Percentiles rank a stretch among this genome's conserved stretches.
Evolutionary conservation across 345 rosid species (phyloP).

Genomic region (Lepidium didymum): DNA sequence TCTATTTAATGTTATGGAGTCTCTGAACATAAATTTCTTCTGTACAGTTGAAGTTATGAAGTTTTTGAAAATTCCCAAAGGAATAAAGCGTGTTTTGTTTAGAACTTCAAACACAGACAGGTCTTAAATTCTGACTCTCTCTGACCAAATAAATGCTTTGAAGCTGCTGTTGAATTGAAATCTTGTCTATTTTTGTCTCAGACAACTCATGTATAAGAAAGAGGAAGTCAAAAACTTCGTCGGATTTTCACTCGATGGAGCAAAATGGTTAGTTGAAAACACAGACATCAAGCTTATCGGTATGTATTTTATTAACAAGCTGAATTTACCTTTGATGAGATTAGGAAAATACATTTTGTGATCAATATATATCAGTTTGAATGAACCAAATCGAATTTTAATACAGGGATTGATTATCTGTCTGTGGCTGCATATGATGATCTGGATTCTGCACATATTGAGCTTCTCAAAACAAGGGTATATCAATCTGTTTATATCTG

Average conservation of each 20-base stretch:
- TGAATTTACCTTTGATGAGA: too few species aligned
- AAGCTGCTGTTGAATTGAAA: not conserved
- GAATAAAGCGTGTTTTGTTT: slow-evolving; percentile 62
- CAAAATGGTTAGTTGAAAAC: slow-evolving; percentile 80
- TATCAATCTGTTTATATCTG: not conserved
- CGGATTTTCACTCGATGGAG: slow-evolving; percentile 40
- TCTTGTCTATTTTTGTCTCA: not conserved
- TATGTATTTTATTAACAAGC: slow-evolving; percentile 1
- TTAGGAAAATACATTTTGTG: not conserved
- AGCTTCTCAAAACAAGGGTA: not conserved
- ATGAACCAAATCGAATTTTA: not conserved
- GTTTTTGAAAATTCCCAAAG: slow-evolving; percentile 62
- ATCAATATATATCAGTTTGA: not conserved
- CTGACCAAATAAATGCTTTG: not conserved
- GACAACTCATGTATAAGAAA: not conserved
- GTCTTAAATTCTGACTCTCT: slow-evolving; percentile 19
- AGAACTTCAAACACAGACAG: slow-evolving; percentile 79
- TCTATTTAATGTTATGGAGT: slow-evolving; percentile 30
- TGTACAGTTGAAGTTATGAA: slow-evolving; percentile 66
- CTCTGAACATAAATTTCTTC: not conserved
- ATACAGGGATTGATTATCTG: slow-evolving; percentile 65
- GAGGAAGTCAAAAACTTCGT: not conserved
- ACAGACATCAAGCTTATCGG: slow-evolving; percentile 86
- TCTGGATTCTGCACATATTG: not conserved
- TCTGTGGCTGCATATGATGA: slow-evolving; percentile 48